A percentile compares a stretch with the other conserved stretches of the same genome.
phyloP scores from a whole-genome alignment of 257 asterid genomes.

The Cinchona pubescens region DNA sequence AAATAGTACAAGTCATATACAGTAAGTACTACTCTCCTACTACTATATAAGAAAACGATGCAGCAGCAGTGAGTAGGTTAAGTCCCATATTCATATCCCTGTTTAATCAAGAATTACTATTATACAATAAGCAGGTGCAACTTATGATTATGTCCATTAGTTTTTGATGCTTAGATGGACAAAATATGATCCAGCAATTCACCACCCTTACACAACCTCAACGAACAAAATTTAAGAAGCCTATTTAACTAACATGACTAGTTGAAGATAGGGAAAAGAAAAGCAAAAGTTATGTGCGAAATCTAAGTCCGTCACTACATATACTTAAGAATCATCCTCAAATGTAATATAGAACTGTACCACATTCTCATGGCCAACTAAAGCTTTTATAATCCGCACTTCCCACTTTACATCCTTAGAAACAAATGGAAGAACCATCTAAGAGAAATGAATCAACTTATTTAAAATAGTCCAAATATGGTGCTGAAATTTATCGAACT shows the following conservation, averaged over 20 bases:
- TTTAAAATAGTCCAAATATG: neutral
- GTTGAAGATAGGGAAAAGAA: constrained; percentile 1
- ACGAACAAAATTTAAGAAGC: too few species aligned
- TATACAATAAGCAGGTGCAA: constrained; percentile 12
- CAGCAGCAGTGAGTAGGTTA: too few species aligned
- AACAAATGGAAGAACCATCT: constrained; percentile 98
- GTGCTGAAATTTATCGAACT: neutral
- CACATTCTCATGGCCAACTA: constrained; percentile 95
- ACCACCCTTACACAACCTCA: constrained; percentile 99
- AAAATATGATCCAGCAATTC: constrained; percentile 92
- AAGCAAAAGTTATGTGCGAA: neutral
- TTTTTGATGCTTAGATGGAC: constrained; percentile 58
- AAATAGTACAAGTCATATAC: too few species aligned
- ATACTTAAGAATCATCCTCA: constrained; percentile 83
- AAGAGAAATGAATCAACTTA: constrained; percentile 22
- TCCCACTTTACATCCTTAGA: constrained; percentile 97
- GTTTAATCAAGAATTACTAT: constrained; percentile 17
- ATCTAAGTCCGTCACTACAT: constrained; percentile 96
- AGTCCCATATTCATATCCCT: constrained; percentile 22
- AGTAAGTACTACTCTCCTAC: too few species aligned
- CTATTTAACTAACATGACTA: constrained; percentile 11
- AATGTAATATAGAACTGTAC: constrained; percentile 85
- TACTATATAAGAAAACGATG: too few species aligned
- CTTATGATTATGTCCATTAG: constrained; percentile 6
- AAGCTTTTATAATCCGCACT: constrained; percentile 90